phyloP scores from a whole-genome alignment of 208 protist genomes.

The Leishmania lainsoni region DNA sequence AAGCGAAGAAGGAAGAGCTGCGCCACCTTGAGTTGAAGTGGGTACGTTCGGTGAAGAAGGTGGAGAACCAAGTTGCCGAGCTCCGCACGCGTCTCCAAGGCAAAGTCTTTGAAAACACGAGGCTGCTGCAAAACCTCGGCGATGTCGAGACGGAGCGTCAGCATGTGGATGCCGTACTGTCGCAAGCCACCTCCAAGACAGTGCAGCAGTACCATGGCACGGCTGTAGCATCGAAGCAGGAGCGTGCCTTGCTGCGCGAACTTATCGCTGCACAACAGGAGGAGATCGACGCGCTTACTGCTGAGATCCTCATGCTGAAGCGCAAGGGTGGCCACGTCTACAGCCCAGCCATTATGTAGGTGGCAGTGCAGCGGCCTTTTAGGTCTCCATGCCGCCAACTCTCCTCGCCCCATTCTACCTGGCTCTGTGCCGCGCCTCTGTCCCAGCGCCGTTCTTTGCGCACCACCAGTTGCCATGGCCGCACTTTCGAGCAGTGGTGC shows the following conservation, averaged over 20 bases:
- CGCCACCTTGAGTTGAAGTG: constrained; percentile 79
- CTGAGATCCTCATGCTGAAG: constrained; percentile 92
- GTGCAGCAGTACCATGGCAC: constrained; percentile 66
- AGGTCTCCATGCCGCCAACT: not conserved
- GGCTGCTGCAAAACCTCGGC: constrained; percentile 85
- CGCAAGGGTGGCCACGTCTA: constrained; percentile 94
- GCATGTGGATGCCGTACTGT: constrained; percentile 70
- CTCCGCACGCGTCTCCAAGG: constrained; percentile 74
- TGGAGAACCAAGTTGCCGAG: constrained; percentile 68
- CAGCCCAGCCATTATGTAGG: constrained; percentile 52
- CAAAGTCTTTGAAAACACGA: constrained; percentile 80
- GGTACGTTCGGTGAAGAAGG: constrained; percentile 65
- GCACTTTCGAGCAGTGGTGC: not conserved
- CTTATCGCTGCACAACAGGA: constrained; percentile 90
- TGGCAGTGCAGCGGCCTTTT: not conserved
- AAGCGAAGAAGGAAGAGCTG: constrained; percentile 90
- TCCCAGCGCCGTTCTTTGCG: not conserved
- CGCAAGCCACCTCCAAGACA: constrained; percentile 75
- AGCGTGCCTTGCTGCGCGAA: constrained; percentile 79
- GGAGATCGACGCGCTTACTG: constrained; percentile 93
- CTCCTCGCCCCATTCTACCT: not conserved
- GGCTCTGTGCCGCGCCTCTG: not conserved
- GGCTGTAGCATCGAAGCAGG: constrained; percentile 76
- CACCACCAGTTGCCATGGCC: not conserved
- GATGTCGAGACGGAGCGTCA: constrained; percentile 82